A percentile compares a stretch with the other conserved stretches of the same genome.
These are phyloP conservation scores for Pleurozium schreberi DNA, from an alignment of 225 moss, liverwort and hornwort species.

Conservation along the genomic window DNA sequence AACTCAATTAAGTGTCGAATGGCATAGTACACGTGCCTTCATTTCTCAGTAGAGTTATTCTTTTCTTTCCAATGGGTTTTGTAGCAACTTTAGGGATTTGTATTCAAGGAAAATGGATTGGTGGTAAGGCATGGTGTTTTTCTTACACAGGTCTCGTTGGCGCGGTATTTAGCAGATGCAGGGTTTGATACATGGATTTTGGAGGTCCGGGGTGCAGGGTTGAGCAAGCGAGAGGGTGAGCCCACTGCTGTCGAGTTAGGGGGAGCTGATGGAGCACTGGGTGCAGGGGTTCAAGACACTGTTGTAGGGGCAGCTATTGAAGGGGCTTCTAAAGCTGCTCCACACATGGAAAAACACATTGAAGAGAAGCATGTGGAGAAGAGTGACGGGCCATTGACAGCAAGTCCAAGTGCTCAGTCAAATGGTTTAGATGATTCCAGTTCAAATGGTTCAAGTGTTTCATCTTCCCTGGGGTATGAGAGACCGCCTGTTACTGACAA, in stretches of 20 bases:
- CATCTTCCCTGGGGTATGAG: not conserved
- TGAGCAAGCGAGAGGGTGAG: conserved; percentile 74
- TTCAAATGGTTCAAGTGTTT: not conserved
- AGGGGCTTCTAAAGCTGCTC: conserved; percentile 31
- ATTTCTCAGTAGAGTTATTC: not conserved
- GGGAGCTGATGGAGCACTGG: conserved; percentile 10
- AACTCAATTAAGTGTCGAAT: not conserved
- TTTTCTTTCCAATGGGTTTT: not conserved
- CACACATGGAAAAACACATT: conserved; percentile 42
- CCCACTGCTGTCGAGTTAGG: conserved; percentile 44
- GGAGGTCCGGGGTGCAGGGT: conserved; percentile 90
- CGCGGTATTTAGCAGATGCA: conserved; percentile 77
- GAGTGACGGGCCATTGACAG: conserved; percentile 1
- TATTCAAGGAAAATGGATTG: not conserved
- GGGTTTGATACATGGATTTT: conserved; percentile 97
- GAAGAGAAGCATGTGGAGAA: conserved; percentile 23
- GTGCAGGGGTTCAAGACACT: conserved; percentile 18
- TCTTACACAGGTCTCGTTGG: conserved; percentile 81
- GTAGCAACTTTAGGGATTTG: not conserved
- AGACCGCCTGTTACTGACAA: too few species aligned
- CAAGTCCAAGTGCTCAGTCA: not conserved
- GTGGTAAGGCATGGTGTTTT: conserved; percentile 15
- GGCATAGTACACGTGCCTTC: not conserved
- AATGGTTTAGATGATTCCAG: too few species aligned
- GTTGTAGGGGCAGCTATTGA: conserved; percentile 37